These are phyloP conservation scores for Stephania japonica DNA, from an alignment of 164 flowering plant genomes.

Conservation along the genomic window DNA sequence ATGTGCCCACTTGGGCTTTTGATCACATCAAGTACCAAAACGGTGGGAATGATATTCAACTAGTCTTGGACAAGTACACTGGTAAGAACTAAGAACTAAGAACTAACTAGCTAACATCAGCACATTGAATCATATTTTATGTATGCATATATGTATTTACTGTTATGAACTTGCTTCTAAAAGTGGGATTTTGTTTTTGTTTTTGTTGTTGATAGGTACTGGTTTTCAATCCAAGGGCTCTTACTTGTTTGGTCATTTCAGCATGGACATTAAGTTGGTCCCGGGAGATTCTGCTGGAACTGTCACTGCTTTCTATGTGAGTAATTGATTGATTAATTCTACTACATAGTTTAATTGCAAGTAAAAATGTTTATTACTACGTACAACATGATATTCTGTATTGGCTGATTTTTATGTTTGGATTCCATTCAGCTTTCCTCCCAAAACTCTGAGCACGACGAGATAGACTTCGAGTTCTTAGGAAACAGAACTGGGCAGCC, in stretches of 20 bases:
- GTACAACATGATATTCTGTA: neutral
- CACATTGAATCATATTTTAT: neutral
- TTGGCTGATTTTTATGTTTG: neutral
- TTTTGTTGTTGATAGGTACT: slow-evolving; percentile 33
- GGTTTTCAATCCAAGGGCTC: slow-evolving; percentile 69
- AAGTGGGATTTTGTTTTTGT: neutral
- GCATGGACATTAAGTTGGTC: slow-evolving; percentile 61
- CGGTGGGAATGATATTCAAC: slow-evolving; percentile 51
- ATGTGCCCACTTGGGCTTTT: slow-evolving; percentile 61
- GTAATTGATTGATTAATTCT: slow-evolving; percentile 4
- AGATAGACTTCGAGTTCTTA: slow-evolving; percentile 80
- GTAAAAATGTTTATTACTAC: neutral
- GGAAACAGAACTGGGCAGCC: slow-evolving; percentile 84
- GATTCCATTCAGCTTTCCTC: slow-evolving; percentile 52
- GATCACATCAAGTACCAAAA: slow-evolving; percentile 60
- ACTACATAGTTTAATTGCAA: no score
- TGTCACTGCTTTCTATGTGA: slow-evolving; percentile 72
- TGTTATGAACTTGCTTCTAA: neutral
- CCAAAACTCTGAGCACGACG: slow-evolving; percentile 67
- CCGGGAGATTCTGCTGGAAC: slow-evolving; percentile 72
- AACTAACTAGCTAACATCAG: neutral
- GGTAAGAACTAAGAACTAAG: slow-evolving; percentile 30
- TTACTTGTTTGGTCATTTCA: slow-evolving; percentile 67
- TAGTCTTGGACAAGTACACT: slow-evolving; percentile 48
- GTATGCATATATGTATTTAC: neutral